These are phyloP conservation scores for Claviceps arundinis DNA, from an alignment of 2,329 filamentous ascomycete species.

Conservation along the genomic window DNA sequence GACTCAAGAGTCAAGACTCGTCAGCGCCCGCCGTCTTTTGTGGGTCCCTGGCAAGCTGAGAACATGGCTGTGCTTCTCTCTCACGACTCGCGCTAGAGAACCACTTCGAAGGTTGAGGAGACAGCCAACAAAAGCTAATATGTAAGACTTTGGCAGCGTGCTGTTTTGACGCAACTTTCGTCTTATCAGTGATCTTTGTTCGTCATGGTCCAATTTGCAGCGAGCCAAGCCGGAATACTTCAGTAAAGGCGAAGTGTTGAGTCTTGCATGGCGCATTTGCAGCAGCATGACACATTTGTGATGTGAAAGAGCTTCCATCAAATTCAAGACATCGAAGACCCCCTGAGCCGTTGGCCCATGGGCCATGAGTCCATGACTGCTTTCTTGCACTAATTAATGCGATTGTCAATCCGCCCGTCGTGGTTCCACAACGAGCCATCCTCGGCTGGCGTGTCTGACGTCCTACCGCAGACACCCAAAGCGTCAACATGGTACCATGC, in stretches of 20 bases:
- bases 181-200: not conserved
- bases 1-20: not conserved
- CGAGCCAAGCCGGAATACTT: not conserved
- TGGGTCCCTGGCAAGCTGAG: not conserved
- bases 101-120: not conserved
- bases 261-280: not conserved
- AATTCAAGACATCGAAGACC: not conserved
- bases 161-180: not conserved
- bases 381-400: not conserved
- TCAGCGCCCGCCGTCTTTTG: not conserved
- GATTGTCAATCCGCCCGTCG: not conserved
- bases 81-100: constrained; percentile 1
- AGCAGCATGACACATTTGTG: constrained; percentile 1
- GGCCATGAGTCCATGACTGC: not conserved
- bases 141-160: not conserved
- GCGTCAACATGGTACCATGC: not conserved
- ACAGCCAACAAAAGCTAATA: not conserved
- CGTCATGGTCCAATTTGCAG: not conserved
- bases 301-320: not conserved
- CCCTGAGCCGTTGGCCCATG: not conserved
- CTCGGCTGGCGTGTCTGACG: not conserved
- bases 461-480: not conserved
- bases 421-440: constrained; percentile 2
- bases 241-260: not conserved
- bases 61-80: not conserved